A percentile compares a stretch with the other conserved stretches of the same genome.
Evolutionary conservation across 2,329 filamentous ascomycete species (phyloP).

Genomic region (Claviceps paspali): DNA sequence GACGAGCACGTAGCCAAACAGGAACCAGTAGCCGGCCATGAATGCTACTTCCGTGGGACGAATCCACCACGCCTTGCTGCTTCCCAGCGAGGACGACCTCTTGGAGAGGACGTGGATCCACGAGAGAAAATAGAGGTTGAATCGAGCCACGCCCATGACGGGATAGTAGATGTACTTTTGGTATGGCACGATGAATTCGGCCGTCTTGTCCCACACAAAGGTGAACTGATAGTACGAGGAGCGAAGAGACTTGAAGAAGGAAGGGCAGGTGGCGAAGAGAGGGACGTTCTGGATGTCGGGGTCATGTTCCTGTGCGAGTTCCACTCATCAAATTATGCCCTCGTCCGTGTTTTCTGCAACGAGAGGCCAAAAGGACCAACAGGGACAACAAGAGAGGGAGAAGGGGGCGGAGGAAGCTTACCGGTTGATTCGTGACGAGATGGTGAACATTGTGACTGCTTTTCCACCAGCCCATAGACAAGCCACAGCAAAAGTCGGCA

Average conservation of each 20-base stretch:
- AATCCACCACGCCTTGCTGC: constrained; percentile 47
- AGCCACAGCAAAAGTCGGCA: constrained; percentile 48
- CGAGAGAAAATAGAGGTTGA: constrained; percentile 56
- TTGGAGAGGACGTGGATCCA: constrained; percentile 48
- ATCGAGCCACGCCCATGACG: constrained; percentile 50
- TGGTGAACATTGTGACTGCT: constrained; percentile 55
- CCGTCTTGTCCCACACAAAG: constrained; percentile 46
- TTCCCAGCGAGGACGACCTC: constrained; percentile 38
- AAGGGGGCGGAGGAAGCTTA: constrained; percentile 8
- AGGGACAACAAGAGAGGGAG: neutral
- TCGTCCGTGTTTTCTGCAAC: too few species aligned
- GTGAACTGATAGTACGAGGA: constrained; percentile 52
- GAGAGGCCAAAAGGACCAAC: too few species aligned
- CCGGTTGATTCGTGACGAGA: constrained; percentile 47
- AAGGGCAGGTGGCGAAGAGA: constrained; percentile 50
- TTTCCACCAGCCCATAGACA: constrained; percentile 57
- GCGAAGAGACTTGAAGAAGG: constrained; percentile 47
- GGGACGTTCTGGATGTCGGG: constrained; percentile 52
- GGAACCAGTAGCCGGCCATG: constrained; percentile 50
- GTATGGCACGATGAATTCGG: constrained; percentile 41
- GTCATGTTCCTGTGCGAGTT: constrained; percentile 30
- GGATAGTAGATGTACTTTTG: constrained; percentile 58
- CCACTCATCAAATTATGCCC: constrained; percentile 1
- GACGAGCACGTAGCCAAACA: constrained; percentile 52
- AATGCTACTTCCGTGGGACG: constrained; percentile 49